These are phyloP conservation scores for Kwoniella shandongensis DNA, from an alignment of 768 basidiomycete genomes.

Conservation along the genomic window DNA sequence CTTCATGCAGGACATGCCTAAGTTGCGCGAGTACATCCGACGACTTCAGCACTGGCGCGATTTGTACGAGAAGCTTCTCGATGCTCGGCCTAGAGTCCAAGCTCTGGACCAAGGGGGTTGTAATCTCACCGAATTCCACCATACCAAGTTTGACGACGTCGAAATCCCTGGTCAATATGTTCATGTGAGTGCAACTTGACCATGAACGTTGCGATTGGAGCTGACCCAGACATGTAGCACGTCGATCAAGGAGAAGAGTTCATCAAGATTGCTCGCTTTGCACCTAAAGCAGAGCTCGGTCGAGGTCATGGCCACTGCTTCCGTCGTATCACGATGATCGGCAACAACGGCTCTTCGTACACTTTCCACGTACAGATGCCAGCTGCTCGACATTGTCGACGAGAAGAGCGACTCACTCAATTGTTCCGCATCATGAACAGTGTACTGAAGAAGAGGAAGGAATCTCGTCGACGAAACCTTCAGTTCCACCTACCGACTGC, in stretches of 20 bases:
- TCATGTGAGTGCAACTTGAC: constrained; percentile 63
- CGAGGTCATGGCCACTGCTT: constrained; percentile 81
- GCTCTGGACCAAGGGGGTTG: constrained; percentile 83
- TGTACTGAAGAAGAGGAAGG: constrained; percentile 80
- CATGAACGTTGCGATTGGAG: neutral
- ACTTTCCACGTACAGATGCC: constrained; percentile 91
- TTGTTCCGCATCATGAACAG: constrained; percentile 95
- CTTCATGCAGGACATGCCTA: constrained; percentile 75
- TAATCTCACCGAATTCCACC: constrained; percentile 96
- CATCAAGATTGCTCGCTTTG: constrained; percentile 84
- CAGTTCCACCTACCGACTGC: constrained; percentile 86
- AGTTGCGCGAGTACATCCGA: constrained; percentile 80
- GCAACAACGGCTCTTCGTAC: constrained; percentile 82
- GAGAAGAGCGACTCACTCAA: constrained; percentile 90
- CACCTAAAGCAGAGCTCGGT: constrained; percentile 84
- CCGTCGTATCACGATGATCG: constrained; percentile 86
- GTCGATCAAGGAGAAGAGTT: constrained; percentile 92
- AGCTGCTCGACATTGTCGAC: constrained; percentile 75
- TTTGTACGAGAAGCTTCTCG: constrained; percentile 78
- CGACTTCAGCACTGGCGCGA: constrained; percentile 91
- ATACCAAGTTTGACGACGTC: constrained; percentile 94
- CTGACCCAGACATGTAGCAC: constrained; percentile 61
- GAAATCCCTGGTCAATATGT: constrained; percentile 99
- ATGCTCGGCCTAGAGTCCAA: constrained; percentile 77
- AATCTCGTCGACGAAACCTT: constrained; percentile 86